Conservation (phyloP, 2,329 filamentous ascomycete genomes). For the Alternaria novae-zelandiae region DNA sequence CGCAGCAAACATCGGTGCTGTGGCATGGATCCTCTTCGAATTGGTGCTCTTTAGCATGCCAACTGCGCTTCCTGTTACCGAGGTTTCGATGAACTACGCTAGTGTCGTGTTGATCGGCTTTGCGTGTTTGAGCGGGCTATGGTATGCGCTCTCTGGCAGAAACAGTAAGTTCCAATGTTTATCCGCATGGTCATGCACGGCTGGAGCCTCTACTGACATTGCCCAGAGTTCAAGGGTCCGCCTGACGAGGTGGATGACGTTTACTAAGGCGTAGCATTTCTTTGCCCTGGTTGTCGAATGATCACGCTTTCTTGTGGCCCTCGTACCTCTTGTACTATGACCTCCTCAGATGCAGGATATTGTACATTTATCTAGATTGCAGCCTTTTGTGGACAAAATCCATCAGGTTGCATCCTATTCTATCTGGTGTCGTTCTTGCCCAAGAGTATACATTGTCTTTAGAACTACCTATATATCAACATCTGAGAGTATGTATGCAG, state of each 20-base stretch:
- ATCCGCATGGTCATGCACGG: neutral
- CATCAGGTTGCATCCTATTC: neutral
- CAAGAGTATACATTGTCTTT: neutral
- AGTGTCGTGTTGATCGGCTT: slow-evolving; percentile 64
- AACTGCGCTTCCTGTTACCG: slow-evolving; percentile 20
- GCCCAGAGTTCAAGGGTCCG: neutral
- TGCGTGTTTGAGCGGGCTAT: slow-evolving; percentile 1
- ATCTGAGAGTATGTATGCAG: neutral
- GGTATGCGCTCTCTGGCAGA: slow-evolving; percentile 5
- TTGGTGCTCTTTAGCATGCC: neutral
- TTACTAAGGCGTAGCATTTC: neutral
- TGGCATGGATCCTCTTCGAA: neutral
- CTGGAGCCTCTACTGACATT: neutral
- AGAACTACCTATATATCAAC: neutral
- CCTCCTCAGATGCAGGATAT: neutral
- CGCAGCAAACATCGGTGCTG: neutral
- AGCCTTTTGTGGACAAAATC: neutral
- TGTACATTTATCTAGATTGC: neutral
- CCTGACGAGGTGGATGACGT: neutral
- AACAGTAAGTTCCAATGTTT: neutral
- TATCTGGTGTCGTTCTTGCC: neutral
- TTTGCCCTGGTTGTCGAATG: neutral
- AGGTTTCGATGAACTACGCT: slow-evolving; percentile 63
- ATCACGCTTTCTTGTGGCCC: neutral
- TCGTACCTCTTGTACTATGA: neutral